phyloP scores from a whole-genome alignment of 2,329 filamentous ascomycete genomes.

The Metarhizium anisopliae region DNA sequence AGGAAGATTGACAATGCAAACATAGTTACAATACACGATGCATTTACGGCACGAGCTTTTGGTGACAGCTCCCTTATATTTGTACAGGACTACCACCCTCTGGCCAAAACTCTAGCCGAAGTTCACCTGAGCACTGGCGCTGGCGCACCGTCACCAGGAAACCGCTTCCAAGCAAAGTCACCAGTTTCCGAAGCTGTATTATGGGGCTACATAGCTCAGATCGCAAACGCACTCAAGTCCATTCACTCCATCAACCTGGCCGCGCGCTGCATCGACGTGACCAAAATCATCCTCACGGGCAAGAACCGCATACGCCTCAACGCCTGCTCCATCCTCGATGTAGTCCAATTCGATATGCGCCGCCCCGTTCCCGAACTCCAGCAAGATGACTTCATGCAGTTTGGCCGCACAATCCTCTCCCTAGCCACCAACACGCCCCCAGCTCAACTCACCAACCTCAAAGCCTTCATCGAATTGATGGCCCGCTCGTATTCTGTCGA shows the following conservation, averaged over 20 bases:
- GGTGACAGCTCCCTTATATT: constrained; percentile 92
- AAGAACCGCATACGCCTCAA: constrained; percentile 85
- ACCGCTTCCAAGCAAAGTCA: constrained; percentile 34
- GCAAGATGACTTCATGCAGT: constrained; percentile 75
- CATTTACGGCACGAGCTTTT: constrained; percentile 88
- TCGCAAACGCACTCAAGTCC: constrained; percentile 76
- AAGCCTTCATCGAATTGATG: constrained; percentile 67
- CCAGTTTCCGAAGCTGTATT: constrained; percentile 62
- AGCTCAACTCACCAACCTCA: constrained; percentile 48
- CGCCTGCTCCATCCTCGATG: constrained; percentile 82
- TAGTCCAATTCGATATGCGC: constrained; percentile 70
- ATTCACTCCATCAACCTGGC: constrained; percentile 78
- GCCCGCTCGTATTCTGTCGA: constrained; percentile 67
- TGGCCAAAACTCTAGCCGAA: constrained; percentile 83
- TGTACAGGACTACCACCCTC: constrained; percentile 85
- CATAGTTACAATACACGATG: constrained; percentile 80
- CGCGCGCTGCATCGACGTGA: constrained; percentile 75
- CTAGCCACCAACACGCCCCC: constrained; percentile 62
- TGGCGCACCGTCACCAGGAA: constrained; percentile 28
- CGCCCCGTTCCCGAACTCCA: constrained; percentile 68
- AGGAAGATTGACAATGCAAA: constrained; percentile 73
- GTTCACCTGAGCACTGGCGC: constrained; percentile 51
- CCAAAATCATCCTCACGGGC: constrained; percentile 82
- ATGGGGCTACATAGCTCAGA: constrained; percentile 89
- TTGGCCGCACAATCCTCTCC: constrained; percentile 77